A percentile compares a stretch with the other conserved stretches of the same genome.
These are phyloP conservation scores for Macrophomina phaseolina DNA, from an alignment of 2,329 filamentous ascomycete species.

Conservation along the genomic window DNA sequence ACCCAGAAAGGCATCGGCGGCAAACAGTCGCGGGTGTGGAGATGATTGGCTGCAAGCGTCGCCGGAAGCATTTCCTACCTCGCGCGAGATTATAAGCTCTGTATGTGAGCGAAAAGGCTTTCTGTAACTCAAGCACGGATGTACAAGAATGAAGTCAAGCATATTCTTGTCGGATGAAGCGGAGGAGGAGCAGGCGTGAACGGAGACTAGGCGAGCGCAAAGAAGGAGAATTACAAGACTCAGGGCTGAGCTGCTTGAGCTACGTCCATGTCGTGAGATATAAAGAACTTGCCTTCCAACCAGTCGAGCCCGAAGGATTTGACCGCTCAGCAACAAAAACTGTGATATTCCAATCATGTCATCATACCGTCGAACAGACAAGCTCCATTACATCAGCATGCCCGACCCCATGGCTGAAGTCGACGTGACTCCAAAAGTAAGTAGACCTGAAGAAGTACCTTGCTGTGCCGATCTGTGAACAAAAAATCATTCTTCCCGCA, in stretches of 20 bases:
- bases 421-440: slow-evolving; percentile 1
- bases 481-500: neutral
- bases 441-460: neutral
- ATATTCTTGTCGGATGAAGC: neutral
- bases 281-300: neutral
- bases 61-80: neutral
- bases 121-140: slow-evolving; percentile 6
- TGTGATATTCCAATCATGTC: neutral
- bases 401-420: neutral
- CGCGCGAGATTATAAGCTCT: neutral
- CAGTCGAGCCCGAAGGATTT: neutral
- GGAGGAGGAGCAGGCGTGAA: neutral
- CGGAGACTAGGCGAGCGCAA: neutral
- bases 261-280: neutral
- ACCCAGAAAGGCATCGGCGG: neutral
- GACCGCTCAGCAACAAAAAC: neutral
- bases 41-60: neutral
- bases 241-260: neutral
- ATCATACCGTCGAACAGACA: neutral
- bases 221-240: neutral
- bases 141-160: neutral
- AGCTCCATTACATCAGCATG: neutral
- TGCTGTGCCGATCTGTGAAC: neutral
- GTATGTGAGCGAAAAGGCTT: neutral
- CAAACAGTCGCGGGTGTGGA: neutral